These are phyloP conservation scores for Malus hybrid DNA, from an alignment of 331 rosid genomes.

Conservation along the genomic window DNA sequence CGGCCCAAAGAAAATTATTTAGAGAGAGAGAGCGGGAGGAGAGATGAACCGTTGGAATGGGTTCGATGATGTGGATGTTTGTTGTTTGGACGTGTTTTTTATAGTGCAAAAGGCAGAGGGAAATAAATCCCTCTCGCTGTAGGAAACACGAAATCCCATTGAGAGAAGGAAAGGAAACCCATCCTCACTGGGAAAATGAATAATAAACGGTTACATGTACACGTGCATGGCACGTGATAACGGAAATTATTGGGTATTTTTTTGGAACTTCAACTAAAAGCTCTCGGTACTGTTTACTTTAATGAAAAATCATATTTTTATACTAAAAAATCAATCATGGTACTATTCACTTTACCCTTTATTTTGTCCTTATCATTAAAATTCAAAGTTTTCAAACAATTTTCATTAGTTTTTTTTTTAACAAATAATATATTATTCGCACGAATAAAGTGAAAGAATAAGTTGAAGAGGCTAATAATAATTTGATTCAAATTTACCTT, in stretches of 20 bases:
- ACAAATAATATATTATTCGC: too few species aligned
- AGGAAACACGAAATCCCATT: neutral
- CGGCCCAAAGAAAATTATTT: neutral
- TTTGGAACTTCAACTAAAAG: too few species aligned
- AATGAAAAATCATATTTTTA: too few species aligned
- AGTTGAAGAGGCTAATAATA: fast-evolving
- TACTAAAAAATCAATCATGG: too few species aligned
- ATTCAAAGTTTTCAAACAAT: too few species aligned
- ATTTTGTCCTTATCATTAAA: too few species aligned
- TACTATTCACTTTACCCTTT: too few species aligned
- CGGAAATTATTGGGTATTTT: neutral
- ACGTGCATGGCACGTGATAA: neutral
- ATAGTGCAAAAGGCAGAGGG: neutral
- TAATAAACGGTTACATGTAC: neutral
- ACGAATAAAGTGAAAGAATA: fast-evolving
- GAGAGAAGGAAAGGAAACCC: neutral
- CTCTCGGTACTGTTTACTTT: too few species aligned
- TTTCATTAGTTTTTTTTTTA: too few species aligned
- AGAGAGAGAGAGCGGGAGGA: neutral
- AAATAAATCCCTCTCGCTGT: too few species aligned
- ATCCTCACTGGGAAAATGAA: neutral
- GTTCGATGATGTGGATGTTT: neutral
- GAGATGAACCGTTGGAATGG: neutral
- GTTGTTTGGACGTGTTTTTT: neutral
- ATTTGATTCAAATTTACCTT: too few species aligned